Evolutionary conservation across 73 alveolate genomes (phyloP).

Genomic region (Tetrahymena borealis): DNA sequence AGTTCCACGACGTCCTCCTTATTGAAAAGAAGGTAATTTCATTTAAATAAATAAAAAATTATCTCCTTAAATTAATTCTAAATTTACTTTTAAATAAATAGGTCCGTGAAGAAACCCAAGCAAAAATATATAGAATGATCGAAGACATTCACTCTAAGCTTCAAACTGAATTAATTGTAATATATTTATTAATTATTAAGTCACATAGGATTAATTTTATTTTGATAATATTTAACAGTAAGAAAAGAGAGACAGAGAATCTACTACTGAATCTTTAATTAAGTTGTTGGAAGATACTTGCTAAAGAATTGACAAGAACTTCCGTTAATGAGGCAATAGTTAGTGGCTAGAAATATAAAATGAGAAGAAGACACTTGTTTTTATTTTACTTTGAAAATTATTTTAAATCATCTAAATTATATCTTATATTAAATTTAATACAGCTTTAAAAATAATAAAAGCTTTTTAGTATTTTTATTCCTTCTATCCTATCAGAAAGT

Average conservation of each 20-base stretch:
- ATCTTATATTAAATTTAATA: background rate
- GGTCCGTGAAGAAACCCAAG: conserved; percentile 3
- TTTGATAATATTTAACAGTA: background rate
- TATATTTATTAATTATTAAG: background rate
- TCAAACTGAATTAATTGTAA: background rate
- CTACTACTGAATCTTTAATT: background rate
- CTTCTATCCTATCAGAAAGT: background rate
- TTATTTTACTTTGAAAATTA: background rate
- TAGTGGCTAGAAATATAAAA: background rate
- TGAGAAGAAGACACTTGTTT: background rate
- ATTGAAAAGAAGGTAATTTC: background rate
- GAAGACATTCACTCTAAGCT: background rate
- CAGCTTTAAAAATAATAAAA: too few relatives aligned
- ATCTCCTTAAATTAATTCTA: too few relatives aligned
- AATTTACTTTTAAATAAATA: too few relatives aligned
- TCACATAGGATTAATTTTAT: background rate
- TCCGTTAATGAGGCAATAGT: background rate
- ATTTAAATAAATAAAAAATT: too few relatives aligned
- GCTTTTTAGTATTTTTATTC: too few relatives aligned
- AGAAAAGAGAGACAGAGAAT: conserved; percentile 2
- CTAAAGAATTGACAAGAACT: background rate
- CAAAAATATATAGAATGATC: background rate
- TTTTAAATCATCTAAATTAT: background rate
- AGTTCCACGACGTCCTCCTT: background rate
- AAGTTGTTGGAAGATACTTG: background rate